Percentiles rank a stretch among this genome's conserved stretches.
Conservation (phyloP, 768 basidiomycete species). For the Rhodotorula graminis region DNA sequence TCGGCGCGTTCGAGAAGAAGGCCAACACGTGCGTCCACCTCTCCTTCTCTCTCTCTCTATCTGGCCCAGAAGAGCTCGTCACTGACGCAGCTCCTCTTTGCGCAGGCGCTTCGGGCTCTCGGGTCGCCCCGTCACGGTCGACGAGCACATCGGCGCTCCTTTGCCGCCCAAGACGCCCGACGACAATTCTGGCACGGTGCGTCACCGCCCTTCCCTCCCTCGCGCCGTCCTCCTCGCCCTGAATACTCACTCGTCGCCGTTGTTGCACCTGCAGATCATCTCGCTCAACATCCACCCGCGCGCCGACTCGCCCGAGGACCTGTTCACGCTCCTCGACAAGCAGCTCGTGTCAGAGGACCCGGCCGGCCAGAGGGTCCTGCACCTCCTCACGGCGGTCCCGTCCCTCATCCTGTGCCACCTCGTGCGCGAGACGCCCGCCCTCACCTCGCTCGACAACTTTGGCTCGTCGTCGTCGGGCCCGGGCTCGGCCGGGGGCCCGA, state of each 20-base stretch:
- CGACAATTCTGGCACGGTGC: neutral
- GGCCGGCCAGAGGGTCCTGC: neutral
- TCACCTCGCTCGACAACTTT: conserved; percentile 5
- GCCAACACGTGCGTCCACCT: neutral
- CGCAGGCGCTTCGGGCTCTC: conserved; percentile 1
- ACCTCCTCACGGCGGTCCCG: neutral
- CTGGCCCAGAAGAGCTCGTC: neutral
- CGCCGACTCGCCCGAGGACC: neutral
- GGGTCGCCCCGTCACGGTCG: neutral
- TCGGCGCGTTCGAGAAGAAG: neutral
- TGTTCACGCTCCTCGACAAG: conserved; percentile 16
- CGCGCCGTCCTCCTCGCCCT: too few relatives aligned
- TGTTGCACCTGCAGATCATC: neutral
- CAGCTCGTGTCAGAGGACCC: neutral
- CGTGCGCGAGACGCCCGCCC: neutral
- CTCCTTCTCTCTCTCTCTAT: conserved; percentile 16
- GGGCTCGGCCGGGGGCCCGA: too few relatives aligned
- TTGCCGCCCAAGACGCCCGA: neutral
- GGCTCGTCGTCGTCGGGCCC: neutral
- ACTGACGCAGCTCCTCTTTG: neutral
- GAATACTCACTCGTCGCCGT: too few relatives aligned
- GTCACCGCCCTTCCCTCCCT: too few relatives aligned
- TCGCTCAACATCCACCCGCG: neutral
- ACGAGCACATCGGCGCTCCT: conserved; percentile 3
- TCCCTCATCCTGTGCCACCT: neutral